Percentiles rank a stretch among this genome's conserved stretches.
Conservation (phyloP, 129 eudicot genomes). For the carrot (Daucus carota) region DH1_v3.0 NC_030383.2:13529001-13529500, state of each 20-base stretch:
- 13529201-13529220: background rate
- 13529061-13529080: constrained; percentile 92
- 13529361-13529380: constrained; percentile 70
- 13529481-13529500: constrained; percentile 97
- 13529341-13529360: constrained; percentile 74
- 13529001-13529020: background rate
- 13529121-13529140: constrained; percentile 51
- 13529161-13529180: background rate
- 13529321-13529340: constrained; percentile 69
- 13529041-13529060: constrained; percentile 27
- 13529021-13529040: constrained; percentile 5
- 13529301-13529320: constrained; percentile 54
- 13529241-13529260: constrained; percentile 68
- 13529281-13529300: constrained; percentile 54
- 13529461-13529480: constrained; percentile 32
- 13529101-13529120: constrained; percentile 49
- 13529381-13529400: constrained; percentile 85
- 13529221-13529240: constrained; percentile 13
- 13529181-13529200: background rate
- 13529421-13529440: background rate
- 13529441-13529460: constrained; percentile 14
- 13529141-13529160: constrained; percentile 51
- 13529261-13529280: constrained; percentile 93
- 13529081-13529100: constrained; percentile 87
- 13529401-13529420: constrained; percentile 39